These are phyloP conservation scores for Hylodesmum podocarpum DNA, from an alignment of 306 rosid genomes.

Conservation along the genomic window DNA sequence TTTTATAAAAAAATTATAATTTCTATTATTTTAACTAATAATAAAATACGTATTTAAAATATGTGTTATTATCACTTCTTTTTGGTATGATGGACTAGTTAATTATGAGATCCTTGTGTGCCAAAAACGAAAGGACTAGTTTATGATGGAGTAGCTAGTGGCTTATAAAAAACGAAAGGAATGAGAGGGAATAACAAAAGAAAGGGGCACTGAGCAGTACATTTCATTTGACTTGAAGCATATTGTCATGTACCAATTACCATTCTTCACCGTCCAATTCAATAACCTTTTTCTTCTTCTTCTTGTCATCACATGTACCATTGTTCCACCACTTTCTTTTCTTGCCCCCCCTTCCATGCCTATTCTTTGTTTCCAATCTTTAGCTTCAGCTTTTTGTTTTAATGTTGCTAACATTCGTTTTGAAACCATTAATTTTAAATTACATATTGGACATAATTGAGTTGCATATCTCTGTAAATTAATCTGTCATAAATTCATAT, in stretches of 20 bases:
- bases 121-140: too few species aligned
- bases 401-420: background rate
- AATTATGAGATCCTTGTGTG: too few species aligned
- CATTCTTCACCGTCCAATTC: background rate
- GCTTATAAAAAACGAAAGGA: background rate
- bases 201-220: background rate
- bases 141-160: too few species aligned
- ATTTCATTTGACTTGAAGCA: constrained; percentile 3
- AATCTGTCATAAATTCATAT: too few species aligned
- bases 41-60: too few species aligned
- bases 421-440: background rate
- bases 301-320: background rate
- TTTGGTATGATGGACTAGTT: too few species aligned
- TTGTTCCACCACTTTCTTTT: background rate
- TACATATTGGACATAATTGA: too few species aligned
- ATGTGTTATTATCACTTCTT: too few species aligned
- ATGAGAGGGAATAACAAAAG: background rate
- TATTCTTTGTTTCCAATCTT: background rate
- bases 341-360: background rate
- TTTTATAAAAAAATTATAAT: too few species aligned
- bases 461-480: too few species aligned
- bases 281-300: background rate
- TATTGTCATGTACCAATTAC: background rate
- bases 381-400: background rate
- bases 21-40: too few species aligned